Evolutionary conservation across 2,329 filamentous ascomycete genomes (phyloP).

Genomic region (Curvularia lunata): DNA sequence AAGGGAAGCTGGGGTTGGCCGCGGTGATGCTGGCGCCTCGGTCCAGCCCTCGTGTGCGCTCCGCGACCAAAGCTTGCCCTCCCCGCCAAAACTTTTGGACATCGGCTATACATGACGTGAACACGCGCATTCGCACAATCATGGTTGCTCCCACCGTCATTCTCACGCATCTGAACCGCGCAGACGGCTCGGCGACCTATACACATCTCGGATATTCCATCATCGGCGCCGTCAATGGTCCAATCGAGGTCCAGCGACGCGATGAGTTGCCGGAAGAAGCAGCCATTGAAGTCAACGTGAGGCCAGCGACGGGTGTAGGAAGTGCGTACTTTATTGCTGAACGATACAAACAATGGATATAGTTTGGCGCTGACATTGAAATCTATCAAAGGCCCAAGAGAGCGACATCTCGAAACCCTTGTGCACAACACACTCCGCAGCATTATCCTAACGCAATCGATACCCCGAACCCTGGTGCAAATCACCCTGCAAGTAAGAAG

Average conservation of each 20-base stretch:
- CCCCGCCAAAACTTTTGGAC: conserved; percentile 38
- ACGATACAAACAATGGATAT: background rate
- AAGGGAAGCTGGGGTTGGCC: conserved; percentile 12
- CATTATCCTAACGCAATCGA: conserved; percentile 75
- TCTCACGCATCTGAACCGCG: conserved; percentile 63
- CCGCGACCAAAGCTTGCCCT: conserved; percentile 23
- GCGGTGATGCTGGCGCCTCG: conserved; percentile 30
- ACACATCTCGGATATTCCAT: conserved; percentile 78
- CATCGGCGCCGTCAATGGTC: conserved; percentile 87
- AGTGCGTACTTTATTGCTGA: conserved; percentile 51
- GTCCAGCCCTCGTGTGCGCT: conserved; percentile 26
- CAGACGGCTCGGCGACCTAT: conserved; percentile 82
- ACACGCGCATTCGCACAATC: conserved; percentile 6
- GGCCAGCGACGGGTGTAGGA: conserved; percentile 83
- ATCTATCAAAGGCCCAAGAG: conserved; percentile 52
- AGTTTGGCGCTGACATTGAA: background rate
- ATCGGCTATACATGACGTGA: background rate
- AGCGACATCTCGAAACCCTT: conserved; percentile 79
- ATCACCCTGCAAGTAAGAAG: conserved; percentile 78
- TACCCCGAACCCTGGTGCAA: conserved; percentile 79
- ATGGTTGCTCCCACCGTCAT: conserved; percentile 42
- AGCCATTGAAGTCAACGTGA: conserved; percentile 84
- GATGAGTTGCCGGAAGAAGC: conserved; percentile 94
- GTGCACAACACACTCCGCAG: conserved; percentile 74
- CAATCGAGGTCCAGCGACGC: conserved; percentile 84